phyloP scores from a whole-genome alignment of 2,329 filamentous ascomycete genomes.

The Pestalotiopsis sp. region DNA sequence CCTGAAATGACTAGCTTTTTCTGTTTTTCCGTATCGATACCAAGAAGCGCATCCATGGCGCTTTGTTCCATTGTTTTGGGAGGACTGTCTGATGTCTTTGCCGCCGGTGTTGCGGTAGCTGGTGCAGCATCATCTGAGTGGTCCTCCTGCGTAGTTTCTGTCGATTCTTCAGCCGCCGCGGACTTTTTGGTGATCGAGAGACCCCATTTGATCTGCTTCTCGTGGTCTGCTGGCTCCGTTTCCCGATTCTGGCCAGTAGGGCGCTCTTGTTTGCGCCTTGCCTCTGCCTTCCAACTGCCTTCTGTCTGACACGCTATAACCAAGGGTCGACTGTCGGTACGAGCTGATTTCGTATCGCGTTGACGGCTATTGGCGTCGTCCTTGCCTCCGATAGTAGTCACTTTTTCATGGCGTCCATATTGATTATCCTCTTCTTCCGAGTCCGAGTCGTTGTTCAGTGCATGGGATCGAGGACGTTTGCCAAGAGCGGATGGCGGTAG shows the following conservation, averaged over 20 bases:
- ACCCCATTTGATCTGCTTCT: slow-evolving; percentile 41
- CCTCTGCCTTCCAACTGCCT: slow-evolving; percentile 37
- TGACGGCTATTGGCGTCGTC: slow-evolving; percentile 24
- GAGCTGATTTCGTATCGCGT: slow-evolving; percentile 17
- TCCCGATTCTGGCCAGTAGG: slow-evolving; percentile 19
- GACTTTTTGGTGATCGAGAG: slow-evolving; percentile 35
- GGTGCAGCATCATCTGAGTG: neutral
- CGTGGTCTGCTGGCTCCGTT: slow-evolving; percentile 32
- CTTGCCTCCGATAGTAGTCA: slow-evolving; percentile 35
- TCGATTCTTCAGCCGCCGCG: neutral
- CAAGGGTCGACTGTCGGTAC: slow-evolving; percentile 20
- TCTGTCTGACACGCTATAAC: slow-evolving; percentile 33
- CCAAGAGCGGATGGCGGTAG: slow-evolving; percentile 48
- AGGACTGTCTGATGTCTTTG: slow-evolving; percentile 13
- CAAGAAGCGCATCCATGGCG: slow-evolving; percentile 70
- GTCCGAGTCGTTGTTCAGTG: slow-evolving; percentile 45
- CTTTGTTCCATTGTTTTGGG: slow-evolving; percentile 45
- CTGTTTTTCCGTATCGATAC: slow-evolving; percentile 48
- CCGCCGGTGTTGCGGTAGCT: slow-evolving; percentile 1
- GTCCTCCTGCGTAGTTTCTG: neutral
- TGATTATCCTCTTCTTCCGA: slow-evolving; percentile 42
- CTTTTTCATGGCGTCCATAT: slow-evolving; percentile 28
- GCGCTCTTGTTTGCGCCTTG: slow-evolving; percentile 24
- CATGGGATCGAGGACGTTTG: slow-evolving; percentile 49
- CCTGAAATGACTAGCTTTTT: slow-evolving; percentile 61